Conservation (phyloP, 2,329 filamentous ascomycete species). For the Coccinonectria pachysandricola region DNA sequence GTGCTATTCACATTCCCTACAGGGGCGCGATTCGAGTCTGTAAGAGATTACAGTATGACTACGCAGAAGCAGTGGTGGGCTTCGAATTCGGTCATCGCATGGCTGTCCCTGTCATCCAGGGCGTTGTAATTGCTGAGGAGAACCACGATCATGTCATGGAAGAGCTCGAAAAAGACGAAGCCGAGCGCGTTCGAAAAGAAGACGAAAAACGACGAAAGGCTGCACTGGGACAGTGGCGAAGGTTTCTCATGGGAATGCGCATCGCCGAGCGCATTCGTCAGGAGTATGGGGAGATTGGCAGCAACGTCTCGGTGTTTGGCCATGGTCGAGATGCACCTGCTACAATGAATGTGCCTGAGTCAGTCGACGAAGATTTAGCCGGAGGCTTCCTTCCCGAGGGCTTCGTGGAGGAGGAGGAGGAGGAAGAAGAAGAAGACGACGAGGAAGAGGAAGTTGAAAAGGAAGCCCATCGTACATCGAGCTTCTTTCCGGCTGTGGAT, state of each 20-base stretch:
- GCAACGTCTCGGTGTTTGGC: conserved; percentile 43
- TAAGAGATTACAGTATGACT: conserved; percentile 75
- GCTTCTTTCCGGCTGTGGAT: conserved; percentile 38
- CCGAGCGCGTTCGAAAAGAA: conserved; percentile 66
- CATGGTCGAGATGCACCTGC: conserved; percentile 27
- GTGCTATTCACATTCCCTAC: conserved; percentile 75
- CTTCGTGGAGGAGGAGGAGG: conserved; percentile 37
- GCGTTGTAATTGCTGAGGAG: conserved; percentile 79
- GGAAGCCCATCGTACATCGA: conserved; percentile 25
- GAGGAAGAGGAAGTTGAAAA: conserved; percentile 27
- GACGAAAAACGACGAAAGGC: conserved; percentile 71
- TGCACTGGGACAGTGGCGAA: conserved; percentile 70
- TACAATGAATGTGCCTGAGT: conserved; percentile 10
- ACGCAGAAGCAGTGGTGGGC: conserved; percentile 86
- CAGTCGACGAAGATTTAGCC: conserved; percentile 40
- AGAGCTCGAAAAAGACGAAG: conserved; percentile 68
- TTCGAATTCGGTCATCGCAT: conserved; percentile 95
- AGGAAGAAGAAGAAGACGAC: too few species aligned
- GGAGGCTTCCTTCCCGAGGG: conserved; percentile 53
- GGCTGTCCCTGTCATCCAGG: conserved; percentile 84
- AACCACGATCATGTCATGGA: conserved; percentile 64
- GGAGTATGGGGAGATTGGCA: conserved; percentile 60
- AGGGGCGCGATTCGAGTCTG: conserved; percentile 71
- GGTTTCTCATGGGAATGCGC: conserved; percentile 74
- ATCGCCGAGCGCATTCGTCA: conserved; percentile 67